A percentile compares a stretch with the other conserved stretches of the same genome.
Conservation (phyloP, 441 rosid species). For the Adansonia madagascariensis region DNA sequence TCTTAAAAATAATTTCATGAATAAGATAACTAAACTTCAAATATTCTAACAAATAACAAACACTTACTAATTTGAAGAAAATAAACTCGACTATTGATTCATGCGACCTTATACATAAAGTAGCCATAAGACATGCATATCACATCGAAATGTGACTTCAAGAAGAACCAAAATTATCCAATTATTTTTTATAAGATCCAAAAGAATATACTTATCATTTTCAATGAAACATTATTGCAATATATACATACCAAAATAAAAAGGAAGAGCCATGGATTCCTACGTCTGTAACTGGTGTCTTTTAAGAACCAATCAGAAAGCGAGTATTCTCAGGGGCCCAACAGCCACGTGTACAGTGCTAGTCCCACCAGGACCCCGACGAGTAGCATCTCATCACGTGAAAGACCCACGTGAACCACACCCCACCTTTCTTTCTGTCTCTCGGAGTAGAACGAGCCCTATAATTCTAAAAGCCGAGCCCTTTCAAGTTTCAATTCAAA, state of each 20-base stretch:
- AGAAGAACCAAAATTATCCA: not conserved
- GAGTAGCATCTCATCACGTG: slow-evolving; percentile 62
- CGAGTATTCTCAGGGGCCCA: slow-evolving; percentile 25
- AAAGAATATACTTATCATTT: not conserved
- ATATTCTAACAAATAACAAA: too few relatives aligned
- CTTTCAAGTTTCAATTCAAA: not conserved
- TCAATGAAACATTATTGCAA: not conserved
- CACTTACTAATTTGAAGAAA: too few relatives aligned
- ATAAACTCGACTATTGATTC: not conserved
- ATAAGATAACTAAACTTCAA: too few relatives aligned
- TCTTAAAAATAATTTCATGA: too few relatives aligned
- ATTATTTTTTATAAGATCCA: not conserved
- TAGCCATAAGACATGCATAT: not conserved
- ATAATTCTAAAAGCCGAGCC: not conserved
- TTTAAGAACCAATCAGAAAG: slow-evolving; percentile 40
- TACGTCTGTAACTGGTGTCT: slow-evolving; percentile 31
- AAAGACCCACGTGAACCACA: slow-evolving; percentile 51
- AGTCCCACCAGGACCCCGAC: slow-evolving; percentile 32
- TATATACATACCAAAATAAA: not conserved
- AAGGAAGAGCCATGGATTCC: slow-evolving; percentile 19
- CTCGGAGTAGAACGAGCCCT: slow-evolving; percentile 36
- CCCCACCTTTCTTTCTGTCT: slow-evolving; percentile 36
- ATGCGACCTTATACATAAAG: not conserved
- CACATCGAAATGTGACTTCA: slow-evolving; percentile 13
- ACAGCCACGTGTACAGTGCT: slow-evolving; percentile 42